phyloP scores from a whole-genome alignment of 768 basidiomycete species.

The Boletellus emodensis region DNA sequence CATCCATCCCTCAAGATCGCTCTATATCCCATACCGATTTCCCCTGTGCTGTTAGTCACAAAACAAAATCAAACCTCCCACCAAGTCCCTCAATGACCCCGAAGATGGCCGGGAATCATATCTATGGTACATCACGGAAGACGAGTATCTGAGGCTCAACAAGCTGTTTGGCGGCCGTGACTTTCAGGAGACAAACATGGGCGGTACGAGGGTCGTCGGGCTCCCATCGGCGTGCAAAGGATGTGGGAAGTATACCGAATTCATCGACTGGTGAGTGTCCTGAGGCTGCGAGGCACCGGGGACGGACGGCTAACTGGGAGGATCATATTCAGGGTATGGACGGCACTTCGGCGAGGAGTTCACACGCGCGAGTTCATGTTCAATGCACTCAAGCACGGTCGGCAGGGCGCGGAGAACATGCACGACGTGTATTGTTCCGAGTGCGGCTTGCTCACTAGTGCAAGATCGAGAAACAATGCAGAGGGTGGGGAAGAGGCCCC shows the following conservation, averaged over 20 bases:
- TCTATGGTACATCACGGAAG: slow-evolving; percentile 19
- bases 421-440: slow-evolving; percentile 19
- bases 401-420: slow-evolving; percentile 16
- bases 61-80: slow-evolving; percentile 10
- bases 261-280: slow-evolving; percentile 7
- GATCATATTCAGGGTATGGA: slow-evolving; percentile 9
- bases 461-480: slow-evolving; percentile 12
- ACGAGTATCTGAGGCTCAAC: slow-evolving; percentile 15
- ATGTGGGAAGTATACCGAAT: slow-evolving; percentile 17
- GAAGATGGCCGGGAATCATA: neutral
- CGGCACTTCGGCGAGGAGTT: slow-evolving; percentile 15
- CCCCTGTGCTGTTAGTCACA: neutral
- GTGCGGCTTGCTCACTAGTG: slow-evolving; percentile 10
- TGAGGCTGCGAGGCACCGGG: neutral
- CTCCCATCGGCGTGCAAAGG: slow-evolving; percentile 5
- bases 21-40: neutral
- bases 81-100: neutral
- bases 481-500: slow-evolving; percentile 15
- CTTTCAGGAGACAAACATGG: slow-evolving; percentile 11
- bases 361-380: slow-evolving; percentile 18
- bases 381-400: slow-evolving; percentile 10
- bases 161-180: slow-evolving; percentile 9
- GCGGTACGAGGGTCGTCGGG: slow-evolving; percentile 13
- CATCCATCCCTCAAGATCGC: neutral
- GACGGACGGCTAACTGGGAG: neutral